Percentiles rank a stretch among this genome's conserved stretches.
Conservation (phyloP, 306 rosid genomes). For the Potentilla sterilis region DNA sequence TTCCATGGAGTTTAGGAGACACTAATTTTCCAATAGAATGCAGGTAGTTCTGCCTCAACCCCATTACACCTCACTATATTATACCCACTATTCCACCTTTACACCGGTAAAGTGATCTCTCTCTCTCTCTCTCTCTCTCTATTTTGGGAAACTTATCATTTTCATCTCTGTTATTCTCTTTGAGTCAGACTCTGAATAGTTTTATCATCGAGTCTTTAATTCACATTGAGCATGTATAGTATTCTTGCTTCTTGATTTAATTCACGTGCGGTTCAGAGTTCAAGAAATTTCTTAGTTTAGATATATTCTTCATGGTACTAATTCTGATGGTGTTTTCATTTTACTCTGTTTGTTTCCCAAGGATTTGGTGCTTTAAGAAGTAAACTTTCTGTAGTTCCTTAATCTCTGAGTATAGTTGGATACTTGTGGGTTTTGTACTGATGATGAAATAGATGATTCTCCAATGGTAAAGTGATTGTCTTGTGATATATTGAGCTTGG, state of each 20-base stretch:
- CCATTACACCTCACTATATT: conserved; percentile 24
- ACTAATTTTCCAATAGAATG: conserved; percentile 22
- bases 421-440: conserved; percentile 3
- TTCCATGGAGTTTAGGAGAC: conserved; percentile 57
- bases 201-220: conserved; percentile 32
- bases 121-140: conserved; percentile 28
- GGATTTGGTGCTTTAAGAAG: conserved; percentile 21
- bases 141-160: conserved; percentile 30
- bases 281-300: conserved; percentile 18
- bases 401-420: neutral
- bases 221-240: conserved; percentile 31
- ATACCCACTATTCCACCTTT: conserved; percentile 37
- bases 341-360: conserved; percentile 10
- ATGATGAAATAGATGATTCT: neutral
- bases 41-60: conserved; percentile 31
- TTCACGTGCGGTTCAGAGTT: conserved; percentile 42
- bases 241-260: conserved; percentile 22
- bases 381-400: conserved; percentile 16
- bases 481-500: conserved; percentile 31
- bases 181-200: conserved; percentile 28
- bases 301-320: conserved; percentile 20
- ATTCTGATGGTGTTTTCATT: neutral
- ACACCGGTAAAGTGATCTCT: conserved; percentile 32
- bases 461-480: neutral
- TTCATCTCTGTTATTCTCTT: conserved; percentile 19